These are phyloP conservation scores for Begonia masoniana DNA, from an alignment of 306 rosid species.

Conservation along the genomic window DNA sequence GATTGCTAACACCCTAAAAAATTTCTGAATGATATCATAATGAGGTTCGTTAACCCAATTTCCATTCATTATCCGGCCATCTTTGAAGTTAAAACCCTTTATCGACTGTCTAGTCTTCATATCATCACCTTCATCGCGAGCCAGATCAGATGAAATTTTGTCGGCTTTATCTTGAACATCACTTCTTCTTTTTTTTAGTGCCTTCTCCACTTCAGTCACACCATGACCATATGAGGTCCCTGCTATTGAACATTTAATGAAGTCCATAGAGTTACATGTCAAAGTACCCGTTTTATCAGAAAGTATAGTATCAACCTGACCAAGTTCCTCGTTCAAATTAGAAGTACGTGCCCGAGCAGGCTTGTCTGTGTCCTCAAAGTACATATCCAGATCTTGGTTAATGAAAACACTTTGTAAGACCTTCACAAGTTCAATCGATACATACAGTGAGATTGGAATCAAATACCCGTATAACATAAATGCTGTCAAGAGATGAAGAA, in stretches of 20 bases:
- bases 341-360: conserved; percentile 84
- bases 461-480: conserved; percentile 84
- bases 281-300: conserved; percentile 88
- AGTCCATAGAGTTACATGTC: conserved; percentile 93
- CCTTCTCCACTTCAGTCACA: conserved; percentile 65
- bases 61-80: conserved; percentile 56
- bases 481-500: conserved; percentile 74
- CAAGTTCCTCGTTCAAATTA: conserved; percentile 87
- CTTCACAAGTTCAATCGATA: conserved; percentile 85
- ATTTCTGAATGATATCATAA: conserved; percentile 45
- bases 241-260: conserved; percentile 69
- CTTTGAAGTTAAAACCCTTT: conserved; percentile 75
- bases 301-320: conserved; percentile 70
- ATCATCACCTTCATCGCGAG: conserved; percentile 11
- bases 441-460: conserved; percentile 81
- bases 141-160: conserved; percentile 17
- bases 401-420: conserved; percentile 77
- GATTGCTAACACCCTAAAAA: conserved; percentile 59
- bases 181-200: conserved; percentile 36
- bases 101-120: conserved; percentile 19
- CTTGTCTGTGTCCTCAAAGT: conserved; percentile 49
- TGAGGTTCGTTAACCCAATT: conserved; percentile 63
- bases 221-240: conserved; percentile 70
- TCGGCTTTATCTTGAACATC: conserved; percentile 18
- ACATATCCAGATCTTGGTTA: conserved; percentile 77